Base-by-base conservation (phyloP, 108 stramenopile species). In the Fragilariopsis cylindrus region DNA sequence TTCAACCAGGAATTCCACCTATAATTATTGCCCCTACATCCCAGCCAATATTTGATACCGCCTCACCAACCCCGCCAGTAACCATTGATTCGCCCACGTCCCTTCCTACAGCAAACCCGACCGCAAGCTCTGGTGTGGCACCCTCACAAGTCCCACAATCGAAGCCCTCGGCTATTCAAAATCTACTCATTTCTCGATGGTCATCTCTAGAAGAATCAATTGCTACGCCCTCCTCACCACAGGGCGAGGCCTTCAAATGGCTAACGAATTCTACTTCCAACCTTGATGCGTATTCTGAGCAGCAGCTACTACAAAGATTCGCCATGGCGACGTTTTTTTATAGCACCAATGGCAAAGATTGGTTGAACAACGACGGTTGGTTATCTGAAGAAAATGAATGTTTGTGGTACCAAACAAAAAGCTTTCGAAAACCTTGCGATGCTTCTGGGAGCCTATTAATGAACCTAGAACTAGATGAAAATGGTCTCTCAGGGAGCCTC, bases 241-340 rank as follows among this genome's bases (percentile, higher is more conserved):
- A 79, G 57, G 69, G 49, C 39, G 5, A 54, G 8, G 79, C 79
- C 7, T 62, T 80, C 2, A 40, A 75, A 4, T 80, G 79, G 79
- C 53, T 80, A 3, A 44, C 54, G 12, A 64, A 63, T 48, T 63
- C 62, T 5, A 70, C 73, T 44, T 30, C 60, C 4, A 65, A 71
- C 48, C 19, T 69, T 50, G 70, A 71, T 56, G 30, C 16, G 18
- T 76, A 76, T 65, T 48, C 62, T 12, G 49, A 65, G 13, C 54
- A 74, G 16, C 60, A 60, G 48, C 39, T 67, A 9, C 18, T 79
- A 21, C 84, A 85, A 66, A 47, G 85, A 60, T 85, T 81, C 71
- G 79, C 71, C 7, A 58, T 85, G 71, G 85, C 82, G 13, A 71
- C 74, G 2, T 60, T 85, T 7, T 85, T 58, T 45, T 82, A 57